These are phyloP conservation scores for Geosmithia putterillii DNA, from an alignment of 2,329 filamentous ascomycete genomes.

Conservation along the genomic window DNA sequence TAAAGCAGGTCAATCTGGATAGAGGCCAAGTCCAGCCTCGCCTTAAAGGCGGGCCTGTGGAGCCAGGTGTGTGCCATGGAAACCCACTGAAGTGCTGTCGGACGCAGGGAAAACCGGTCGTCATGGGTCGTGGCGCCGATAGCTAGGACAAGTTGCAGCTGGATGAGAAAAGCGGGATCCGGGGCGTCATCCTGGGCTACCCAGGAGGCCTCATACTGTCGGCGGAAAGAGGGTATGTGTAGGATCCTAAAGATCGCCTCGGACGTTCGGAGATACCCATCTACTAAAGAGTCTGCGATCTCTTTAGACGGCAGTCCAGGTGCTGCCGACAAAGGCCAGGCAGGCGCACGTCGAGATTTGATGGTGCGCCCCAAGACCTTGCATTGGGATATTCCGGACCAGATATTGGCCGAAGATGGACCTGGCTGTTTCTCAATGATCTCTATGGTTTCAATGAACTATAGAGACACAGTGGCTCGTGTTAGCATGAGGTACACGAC, in stretches of 20 bases:
- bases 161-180: slow-evolving; percentile 35
- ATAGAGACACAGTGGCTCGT: neutral
- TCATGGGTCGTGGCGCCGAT: slow-evolving; percentile 41
- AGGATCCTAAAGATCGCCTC: slow-evolving; percentile 36
- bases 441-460: neutral
- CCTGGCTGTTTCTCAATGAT: neutral
- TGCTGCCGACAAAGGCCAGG: slow-evolving; percentile 30
- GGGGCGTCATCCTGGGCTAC: slow-evolving; percentile 7
- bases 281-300: slow-evolving; percentile 32
- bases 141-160: slow-evolving; percentile 45
- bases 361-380: slow-evolving; percentile 40
- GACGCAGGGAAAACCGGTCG: slow-evolving; percentile 33
- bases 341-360: slow-evolving; percentile 32
- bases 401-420: slow-evolving; percentile 25
- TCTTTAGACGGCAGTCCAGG: slow-evolving; percentile 31
- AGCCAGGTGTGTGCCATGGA: slow-evolving; percentile 45
- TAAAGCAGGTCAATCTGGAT: slow-evolving; percentile 35
- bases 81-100: slow-evolving; percentile 40
- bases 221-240: slow-evolving; percentile 35
- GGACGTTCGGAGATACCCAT: slow-evolving; percentile 32
- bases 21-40: slow-evolving; percentile 32
- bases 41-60: slow-evolving; percentile 39
- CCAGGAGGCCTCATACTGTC: slow-evolving; percentile 40
- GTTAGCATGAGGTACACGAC: neutral
- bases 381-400: slow-evolving; percentile 34